These are phyloP conservation scores for Neurospora sublineolata DNA, from an alignment of 495 filamentous ascomycete species.

Conservation along the genomic window DNA sequence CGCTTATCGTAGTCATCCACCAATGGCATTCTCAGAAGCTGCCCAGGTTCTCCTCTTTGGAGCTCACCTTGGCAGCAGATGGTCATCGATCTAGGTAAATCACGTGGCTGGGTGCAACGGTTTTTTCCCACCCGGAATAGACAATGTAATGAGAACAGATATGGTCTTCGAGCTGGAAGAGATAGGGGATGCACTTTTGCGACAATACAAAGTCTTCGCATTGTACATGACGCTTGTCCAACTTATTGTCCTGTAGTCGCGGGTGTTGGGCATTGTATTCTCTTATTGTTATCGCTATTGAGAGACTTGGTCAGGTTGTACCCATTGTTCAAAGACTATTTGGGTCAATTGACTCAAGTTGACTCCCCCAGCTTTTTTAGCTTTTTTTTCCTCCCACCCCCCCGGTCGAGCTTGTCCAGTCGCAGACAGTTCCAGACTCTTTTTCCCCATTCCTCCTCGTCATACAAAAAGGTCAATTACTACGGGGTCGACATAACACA, in stretches of 20 bases:
- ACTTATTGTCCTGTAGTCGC: background rate
- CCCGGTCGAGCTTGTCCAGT: background rate
- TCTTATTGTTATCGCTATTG: background rate
- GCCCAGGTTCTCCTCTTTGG: background rate
- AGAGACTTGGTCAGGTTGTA: background rate
- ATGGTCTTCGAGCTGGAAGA: slow-evolving; percentile 8
- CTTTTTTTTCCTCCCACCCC: background rate
- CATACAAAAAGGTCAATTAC: background rate
- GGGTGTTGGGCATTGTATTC: background rate
- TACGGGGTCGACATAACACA: background rate
- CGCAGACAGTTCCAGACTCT: background rate
- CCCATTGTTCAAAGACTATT: background rate
- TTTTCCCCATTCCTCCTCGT: background rate
- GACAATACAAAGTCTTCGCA: slow-evolving; percentile 13
- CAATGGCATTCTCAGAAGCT: background rate
- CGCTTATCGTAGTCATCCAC: background rate
- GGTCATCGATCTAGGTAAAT: slow-evolving; percentile 4
- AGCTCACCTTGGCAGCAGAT: background rate
- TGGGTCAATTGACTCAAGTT: background rate
- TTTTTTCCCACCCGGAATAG: background rate
- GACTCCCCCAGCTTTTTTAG: background rate
- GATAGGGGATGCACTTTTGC: slow-evolving; percentile 1
- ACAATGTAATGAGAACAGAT: background rate
- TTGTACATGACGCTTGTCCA: slow-evolving; percentile 22
- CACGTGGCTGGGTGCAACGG: slow-evolving; percentile 17